Base-by-base conservation (phyloP, 306 rosid genomes). In the Biancaea sappan region DNA sequence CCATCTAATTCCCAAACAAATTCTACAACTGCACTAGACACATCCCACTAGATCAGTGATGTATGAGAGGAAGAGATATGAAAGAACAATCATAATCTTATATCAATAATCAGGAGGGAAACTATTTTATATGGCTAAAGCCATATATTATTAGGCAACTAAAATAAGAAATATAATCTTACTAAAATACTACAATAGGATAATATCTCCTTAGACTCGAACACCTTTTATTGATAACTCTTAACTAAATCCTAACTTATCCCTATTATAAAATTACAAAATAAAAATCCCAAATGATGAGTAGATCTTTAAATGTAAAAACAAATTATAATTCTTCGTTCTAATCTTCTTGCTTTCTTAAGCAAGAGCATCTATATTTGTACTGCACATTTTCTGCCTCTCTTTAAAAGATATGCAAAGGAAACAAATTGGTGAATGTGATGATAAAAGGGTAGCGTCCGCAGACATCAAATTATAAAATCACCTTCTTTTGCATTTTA, bases 401-500 rank as follows among this genome's bases (percentile, higher is more conserved):
- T 24, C 13, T 25, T 38, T 73, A 29, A 41, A 73, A 18, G 19
- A 69, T 16, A 73, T 44, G 38, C 38, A 50, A 69, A 14, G 21
- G 40, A 51, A 71, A 41, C 24, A 29, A 1, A 78, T 66, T 19
- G 41, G 52, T 54, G n/a, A n/a, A n/a, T n/a, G n/a, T n/a, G n/a
- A n/a, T n/a, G n/a, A n/a, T n/a, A n/a, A n/a, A n/a, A n/a, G n/a
- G n/a, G n/a, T n/a, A n/a, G n/a, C n/a, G n/a, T n/a, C 56, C 48
- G 12, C 48, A 41, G 14, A 9, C 47, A 43, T 43, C 48, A 43
- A 11, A 43, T 13, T 4, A 43, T n/a, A 43, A 0, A 5, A 43
- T 43, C 48, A 43, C n/a, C 15, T 37, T 29, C 65, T 47, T 65
- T 73, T 56, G 40, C 69, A 56, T 37, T n/a, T 25, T 60, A 52